Conservation (phyloP, 345 rosid species). For the Chamaenerion angustifolium region DNA sequence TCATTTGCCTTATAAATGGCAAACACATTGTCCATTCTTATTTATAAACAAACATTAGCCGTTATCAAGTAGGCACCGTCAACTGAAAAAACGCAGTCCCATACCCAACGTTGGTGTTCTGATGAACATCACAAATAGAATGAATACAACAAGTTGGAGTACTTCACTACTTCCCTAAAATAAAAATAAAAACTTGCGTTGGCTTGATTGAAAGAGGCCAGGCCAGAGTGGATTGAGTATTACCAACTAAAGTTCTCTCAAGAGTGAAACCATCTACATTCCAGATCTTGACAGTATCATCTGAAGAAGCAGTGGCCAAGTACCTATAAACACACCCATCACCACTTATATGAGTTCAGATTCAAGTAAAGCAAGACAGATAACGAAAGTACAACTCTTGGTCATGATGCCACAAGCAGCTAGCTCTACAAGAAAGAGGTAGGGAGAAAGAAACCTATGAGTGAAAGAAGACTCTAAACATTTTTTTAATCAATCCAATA, state of each 20-base stretch:
- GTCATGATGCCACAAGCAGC: neutral
- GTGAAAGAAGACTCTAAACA: conserved; percentile 65
- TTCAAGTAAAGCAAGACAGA: neutral
- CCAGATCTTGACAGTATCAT: conserved; percentile 91
- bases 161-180: no score
- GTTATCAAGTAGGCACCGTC: conserved; percentile 95
- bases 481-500: no score
- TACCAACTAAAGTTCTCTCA: conserved; percentile 74
- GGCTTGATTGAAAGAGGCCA: no score
- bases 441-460: conserved; percentile 39
- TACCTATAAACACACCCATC: conserved; percentile 35
- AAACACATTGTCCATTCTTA: no score
- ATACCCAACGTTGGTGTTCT: conserved; percentile 96
- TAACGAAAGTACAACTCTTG: no score
- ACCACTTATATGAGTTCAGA: neutral
- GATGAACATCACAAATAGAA: conserved; percentile 6
- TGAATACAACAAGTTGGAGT: neutral
- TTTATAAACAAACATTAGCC: no score
- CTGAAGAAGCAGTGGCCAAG: conserved; percentile 93
- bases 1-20: no score
- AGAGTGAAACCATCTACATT: conserved; percentile 87
- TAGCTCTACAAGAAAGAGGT: no score
- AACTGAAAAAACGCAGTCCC: conserved; percentile 99
- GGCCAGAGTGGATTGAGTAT: no score
- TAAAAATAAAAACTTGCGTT: no score